These are phyloP conservation scores for Diaporthe sp. DNA, from an alignment of 2,329 filamentous ascomycete species.

Conservation along the genomic window DNA sequence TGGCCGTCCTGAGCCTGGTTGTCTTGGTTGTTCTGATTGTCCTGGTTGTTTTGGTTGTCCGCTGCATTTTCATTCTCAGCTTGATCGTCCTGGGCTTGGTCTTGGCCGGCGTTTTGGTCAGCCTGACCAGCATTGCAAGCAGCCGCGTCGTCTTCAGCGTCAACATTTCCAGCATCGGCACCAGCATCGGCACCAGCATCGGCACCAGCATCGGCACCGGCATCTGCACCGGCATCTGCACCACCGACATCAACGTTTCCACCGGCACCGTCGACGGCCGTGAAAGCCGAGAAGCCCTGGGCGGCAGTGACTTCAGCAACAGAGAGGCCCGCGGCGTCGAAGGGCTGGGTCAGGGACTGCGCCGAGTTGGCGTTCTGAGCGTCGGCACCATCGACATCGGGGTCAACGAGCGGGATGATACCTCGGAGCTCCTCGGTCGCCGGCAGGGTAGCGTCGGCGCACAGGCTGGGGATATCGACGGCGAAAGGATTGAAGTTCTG, in stretches of 20 bases:
- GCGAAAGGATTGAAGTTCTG: constrained; percentile 79
- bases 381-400: constrained; percentile 67
- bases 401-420: constrained; percentile 75
- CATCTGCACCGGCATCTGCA: neutral
- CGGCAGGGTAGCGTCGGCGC: constrained; percentile 72
- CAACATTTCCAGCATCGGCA: constrained; percentile 25
- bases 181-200: constrained; percentile 39
- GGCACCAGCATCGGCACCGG: constrained; percentile 37
- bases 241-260: constrained; percentile 34
- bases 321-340: constrained; percentile 70
- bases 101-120: constrained; percentile 19
- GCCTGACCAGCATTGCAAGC: neutral
- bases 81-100: constrained; percentile 8
- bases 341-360: constrained; percentile 63
- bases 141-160: constrained; percentile 33
- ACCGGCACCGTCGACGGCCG: constrained; percentile 52
- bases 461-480: constrained; percentile 70
- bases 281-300: constrained; percentile 74
- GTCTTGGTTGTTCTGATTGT: constrained; percentile 38
- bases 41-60: neutral
- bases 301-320: constrained; percentile 73
- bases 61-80: neutral
- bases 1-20: constrained; percentile 40
- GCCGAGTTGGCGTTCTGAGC: constrained; percentile 70
- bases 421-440: constrained; percentile 71